Percentiles rank a stretch among this genome's conserved stretches.
These are phyloP conservation scores for Chrysoporthe austroafricana DNA, from an alignment of 2,329 filamentous ascomycete species.

Conservation along the genomic window DNA sequence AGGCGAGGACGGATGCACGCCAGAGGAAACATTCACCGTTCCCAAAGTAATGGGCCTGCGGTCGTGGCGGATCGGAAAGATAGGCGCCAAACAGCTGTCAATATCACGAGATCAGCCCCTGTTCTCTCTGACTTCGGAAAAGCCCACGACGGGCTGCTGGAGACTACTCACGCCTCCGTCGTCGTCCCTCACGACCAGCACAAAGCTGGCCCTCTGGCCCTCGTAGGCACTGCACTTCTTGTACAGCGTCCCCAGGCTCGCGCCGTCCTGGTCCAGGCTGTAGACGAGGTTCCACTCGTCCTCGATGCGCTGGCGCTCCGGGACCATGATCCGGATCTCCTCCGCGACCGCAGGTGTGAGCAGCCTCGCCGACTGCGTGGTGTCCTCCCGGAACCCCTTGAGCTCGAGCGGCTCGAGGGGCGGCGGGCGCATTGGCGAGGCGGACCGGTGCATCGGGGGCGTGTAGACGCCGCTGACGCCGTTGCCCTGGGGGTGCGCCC, in stretches of 20 bases:
- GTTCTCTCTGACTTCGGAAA: not conserved
- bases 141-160: not conserved
- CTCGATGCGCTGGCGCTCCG: constrained; percentile 81
- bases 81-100: constrained; percentile 85
- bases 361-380: constrained; percentile 63
- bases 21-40: constrained; percentile 96
- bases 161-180: constrained; percentile 66
- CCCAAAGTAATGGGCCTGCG: constrained; percentile 84
- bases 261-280: constrained; percentile 89
- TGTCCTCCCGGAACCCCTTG: constrained; percentile 65
- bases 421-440: constrained; percentile 83
- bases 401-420: constrained; percentile 82
- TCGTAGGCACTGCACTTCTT: constrained; percentile 72
- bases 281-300: constrained; percentile 88
- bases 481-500: constrained; percentile 39
- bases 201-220: constrained; percentile 79
- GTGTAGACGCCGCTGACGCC: constrained; percentile 64
- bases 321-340: constrained; percentile 88
- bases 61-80: constrained; percentile 84
- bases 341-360: constrained; percentile 78
- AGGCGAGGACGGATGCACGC: constrained; percentile 70
- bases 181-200: constrained; percentile 82
- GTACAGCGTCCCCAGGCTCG: constrained; percentile 85
- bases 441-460: constrained; percentile 61
- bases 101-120: not conserved